Base-by-base conservation (phyloP, 495 filamentous ascomycete species). In the Aspergillus taichungensis region DNA sequence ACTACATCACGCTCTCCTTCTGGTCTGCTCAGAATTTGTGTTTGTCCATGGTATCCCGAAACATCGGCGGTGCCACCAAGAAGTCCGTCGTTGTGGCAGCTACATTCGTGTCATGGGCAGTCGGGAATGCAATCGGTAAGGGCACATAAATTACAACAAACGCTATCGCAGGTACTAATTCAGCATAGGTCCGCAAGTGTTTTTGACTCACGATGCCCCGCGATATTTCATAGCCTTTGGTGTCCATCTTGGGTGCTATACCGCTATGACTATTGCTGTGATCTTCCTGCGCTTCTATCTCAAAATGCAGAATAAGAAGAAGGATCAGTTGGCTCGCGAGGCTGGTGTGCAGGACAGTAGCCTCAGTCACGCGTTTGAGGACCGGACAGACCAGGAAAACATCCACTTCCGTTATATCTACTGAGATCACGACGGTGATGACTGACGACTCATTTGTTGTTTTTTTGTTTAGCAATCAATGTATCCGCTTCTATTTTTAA, bases 1-100 rank as follows among this genome's bases (percentile, higher is more conserved):
- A 81, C 64, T 84, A 84, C 46, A 62, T 83, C 13, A 77, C 75
- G 0, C 66, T 79, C 38, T 74, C 76, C 0, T 67, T 67, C 51
- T 72, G 79, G 49, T 79, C 75, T 8, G 75, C 76, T 2, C 81
- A 80, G 54, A 80, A 78, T 2, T 72, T 77, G 2, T 52, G 78
- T 1, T 60, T 83, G 8, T 74, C 73, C 2, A 70, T 82, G 54
- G 78, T 83, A 40, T 72, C 69, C 1, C 74, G 73, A 12, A 84
- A 85, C 40, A 74, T 85, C n/a, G 79, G 78, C 8, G 81, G 81
- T 10, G 82, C 81, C 51, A 84, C 82, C 6, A 85, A 85, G 59
- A 84, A 84, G 50, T 64, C 72, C 0, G 64, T 66, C 3, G 67
- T 73, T 1, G 68, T 72, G 5, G 72, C 72, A 10, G 56, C 62